Conservation (phyloP, 306 rosid species). For the Rubus idaeus region DNA sequence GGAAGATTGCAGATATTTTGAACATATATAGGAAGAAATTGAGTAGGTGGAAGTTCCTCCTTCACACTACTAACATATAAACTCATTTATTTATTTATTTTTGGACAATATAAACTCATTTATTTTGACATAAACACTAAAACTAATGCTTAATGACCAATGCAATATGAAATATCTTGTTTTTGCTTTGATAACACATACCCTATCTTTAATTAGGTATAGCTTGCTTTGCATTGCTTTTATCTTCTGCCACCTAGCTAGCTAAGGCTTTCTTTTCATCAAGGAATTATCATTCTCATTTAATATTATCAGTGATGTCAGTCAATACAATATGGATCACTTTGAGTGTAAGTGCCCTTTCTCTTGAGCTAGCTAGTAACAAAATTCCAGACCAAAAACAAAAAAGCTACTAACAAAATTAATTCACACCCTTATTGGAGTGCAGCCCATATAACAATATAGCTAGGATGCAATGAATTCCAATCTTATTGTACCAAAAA, state of each 20-base stretch:
- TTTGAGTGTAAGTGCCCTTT: not conserved
- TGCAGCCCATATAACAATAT: not conserved
- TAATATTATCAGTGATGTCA: not conserved
- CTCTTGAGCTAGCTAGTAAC: not conserved
- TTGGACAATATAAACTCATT: not conserved
- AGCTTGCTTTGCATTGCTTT: not conserved
- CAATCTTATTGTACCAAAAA: not conserved
- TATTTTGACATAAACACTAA: not conserved
- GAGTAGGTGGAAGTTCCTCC: not conserved
- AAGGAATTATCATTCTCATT: not conserved
- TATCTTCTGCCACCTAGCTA: not conserved
- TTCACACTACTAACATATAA: too few species aligned
- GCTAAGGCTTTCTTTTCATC: not conserved
- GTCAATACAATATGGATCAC: not conserved
- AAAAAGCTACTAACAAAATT: not conserved
- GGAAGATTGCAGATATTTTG: not conserved
- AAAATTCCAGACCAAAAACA: too few species aligned
- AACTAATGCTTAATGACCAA: not conserved
- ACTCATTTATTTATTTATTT: not conserved
- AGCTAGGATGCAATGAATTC: not conserved
- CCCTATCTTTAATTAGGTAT: not conserved
- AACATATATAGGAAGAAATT: not conserved
- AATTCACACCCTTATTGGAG: not conserved
- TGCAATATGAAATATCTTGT: too few species aligned
- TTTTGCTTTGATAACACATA: not conserved